Evolutionary conservation across 148 eudicot species (phyloP).

Genomic region (Polygonum aviculare): DNA sequence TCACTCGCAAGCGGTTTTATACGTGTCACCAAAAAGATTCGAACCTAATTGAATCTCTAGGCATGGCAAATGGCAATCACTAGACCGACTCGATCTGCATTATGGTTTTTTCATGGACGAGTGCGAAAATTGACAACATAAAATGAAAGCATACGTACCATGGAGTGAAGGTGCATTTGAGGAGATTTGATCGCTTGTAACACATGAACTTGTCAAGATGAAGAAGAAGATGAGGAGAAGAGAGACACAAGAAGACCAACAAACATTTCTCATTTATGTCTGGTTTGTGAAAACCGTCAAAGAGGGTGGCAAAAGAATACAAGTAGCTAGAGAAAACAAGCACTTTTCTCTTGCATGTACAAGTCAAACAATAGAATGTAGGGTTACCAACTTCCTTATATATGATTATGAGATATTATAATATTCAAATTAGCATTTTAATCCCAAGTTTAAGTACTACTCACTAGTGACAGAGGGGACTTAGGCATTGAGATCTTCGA

Average conservation of each 20-base stretch:
- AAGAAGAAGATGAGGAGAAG: neutral
- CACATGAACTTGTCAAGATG: neutral
- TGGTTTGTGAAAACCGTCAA: neutral
- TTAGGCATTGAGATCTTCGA: slow-evolving; percentile 9
- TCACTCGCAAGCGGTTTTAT: no score
- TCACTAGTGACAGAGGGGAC: neutral
- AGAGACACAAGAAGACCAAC: neutral
- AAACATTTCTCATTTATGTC: neutral
- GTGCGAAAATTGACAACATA: neutral
- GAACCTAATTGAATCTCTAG: no score
- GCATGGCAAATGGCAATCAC: no score
- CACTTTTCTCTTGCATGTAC: neutral
- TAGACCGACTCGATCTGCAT: no score
- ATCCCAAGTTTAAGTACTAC: neutral
- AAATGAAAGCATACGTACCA: neutral
- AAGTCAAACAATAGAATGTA: neutral
- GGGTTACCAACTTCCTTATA: neutral
- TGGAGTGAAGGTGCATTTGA: neutral
- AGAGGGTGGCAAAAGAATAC: neutral
- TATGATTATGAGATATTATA: neutral
- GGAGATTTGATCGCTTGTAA: neutral
- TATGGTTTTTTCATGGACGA: neutral
- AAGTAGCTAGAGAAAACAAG: neutral
- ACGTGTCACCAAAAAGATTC: no score
- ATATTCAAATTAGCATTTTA: neutral